These are phyloP conservation scores for Colletotrichum cordylinicola DNA, from an alignment of 2,329 filamentous ascomycete genomes.

Conservation along the genomic window DNA sequence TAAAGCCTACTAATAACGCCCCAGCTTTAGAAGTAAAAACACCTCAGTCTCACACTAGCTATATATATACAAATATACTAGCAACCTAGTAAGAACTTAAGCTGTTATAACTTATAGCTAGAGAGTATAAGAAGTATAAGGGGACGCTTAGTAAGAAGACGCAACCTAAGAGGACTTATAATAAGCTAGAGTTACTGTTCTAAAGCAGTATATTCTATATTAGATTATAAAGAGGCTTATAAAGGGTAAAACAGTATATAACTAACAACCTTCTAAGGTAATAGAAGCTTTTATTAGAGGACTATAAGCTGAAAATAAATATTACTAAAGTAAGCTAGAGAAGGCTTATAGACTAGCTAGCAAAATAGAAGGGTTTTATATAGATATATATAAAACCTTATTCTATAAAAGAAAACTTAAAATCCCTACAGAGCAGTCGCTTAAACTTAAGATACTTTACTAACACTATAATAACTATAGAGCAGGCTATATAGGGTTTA, in stretches of 20 bases:
- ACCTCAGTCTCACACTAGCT: background rate
- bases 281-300: too few species aligned
- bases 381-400: background rate
- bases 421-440: too few species aligned
- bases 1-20: background rate
- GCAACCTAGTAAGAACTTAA: background rate
- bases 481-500: background rate
- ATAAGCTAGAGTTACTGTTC: background rate
- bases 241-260: background rate
- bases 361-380: background rate
- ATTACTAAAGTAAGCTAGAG: background rate
- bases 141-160: background rate
- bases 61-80: background rate
- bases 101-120: background rate
- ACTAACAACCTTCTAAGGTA: too few species aligned
- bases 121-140: background rate
- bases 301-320: background rate
- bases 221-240: background rate
- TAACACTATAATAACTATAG: background rate
- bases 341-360: background rate
- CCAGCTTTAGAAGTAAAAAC: background rate
- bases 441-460: background rate
- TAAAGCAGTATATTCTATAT: conserved; percentile 24
- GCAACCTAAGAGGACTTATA: background rate
- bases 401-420: background rate